Percentiles rank a stretch among this genome's conserved stretches.
These are phyloP conservation scores for Ganoderma leucocontextum DNA, from an alignment of 1,284 basidiomycete species.

Conservation along the genomic window DNA sequence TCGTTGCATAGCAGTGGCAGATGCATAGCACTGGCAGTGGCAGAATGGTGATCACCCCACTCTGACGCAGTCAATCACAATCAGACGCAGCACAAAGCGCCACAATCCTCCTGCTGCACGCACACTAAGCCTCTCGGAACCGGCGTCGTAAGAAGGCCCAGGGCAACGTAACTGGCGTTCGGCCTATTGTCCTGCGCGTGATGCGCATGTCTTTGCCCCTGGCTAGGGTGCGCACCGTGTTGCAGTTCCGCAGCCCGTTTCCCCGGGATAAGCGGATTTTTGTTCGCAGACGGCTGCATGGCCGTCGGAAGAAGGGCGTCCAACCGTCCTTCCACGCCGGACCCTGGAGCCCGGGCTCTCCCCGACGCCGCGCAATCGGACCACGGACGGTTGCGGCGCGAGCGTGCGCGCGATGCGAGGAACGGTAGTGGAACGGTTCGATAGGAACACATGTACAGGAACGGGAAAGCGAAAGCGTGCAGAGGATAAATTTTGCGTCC, in stretches of 20 bases:
- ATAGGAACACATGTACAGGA: neutral
- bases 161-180: neutral
- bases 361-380: neutral
- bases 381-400: neutral
- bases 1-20: neutral
- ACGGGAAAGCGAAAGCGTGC: neutral
- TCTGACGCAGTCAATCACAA: neutral
- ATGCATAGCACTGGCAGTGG: neutral
- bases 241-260: neutral
- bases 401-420: neutral
- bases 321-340: neutral
- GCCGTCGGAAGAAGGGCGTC: neutral
- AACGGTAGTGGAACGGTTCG: neutral
- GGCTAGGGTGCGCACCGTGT: conserved; percentile 1
- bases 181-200: neutral
- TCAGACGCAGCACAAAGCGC: neutral
- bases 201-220: neutral
- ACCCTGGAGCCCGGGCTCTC: neutral
- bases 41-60: neutral
- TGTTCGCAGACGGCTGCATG: neutral
- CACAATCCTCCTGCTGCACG: neutral
- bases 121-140: neutral
- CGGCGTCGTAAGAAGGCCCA: neutral
- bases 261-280: neutral
- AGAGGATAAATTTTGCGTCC: neutral